Evolutionary conservation across 148 eudicot genomes (phyloP), one percentile per base, ranked within the genome.

Genomic region (Cornus florida): DNA sequence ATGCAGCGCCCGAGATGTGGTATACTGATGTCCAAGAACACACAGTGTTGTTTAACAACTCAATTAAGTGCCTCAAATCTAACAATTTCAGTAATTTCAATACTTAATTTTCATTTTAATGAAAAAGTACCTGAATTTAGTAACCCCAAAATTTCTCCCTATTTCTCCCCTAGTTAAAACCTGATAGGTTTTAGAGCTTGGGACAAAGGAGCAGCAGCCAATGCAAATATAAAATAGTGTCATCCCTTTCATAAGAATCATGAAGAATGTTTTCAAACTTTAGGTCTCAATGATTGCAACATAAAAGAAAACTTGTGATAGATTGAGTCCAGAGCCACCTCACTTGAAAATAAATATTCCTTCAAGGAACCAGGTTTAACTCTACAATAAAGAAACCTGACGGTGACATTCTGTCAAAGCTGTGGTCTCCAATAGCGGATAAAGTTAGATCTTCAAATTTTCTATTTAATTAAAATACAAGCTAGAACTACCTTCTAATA

Each of bases 401-500:
- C 12, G 70, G 70, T 10, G 23, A 23, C 41, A 39, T 64, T n/a
- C 31, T 56, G 50, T 73, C 22, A 73, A 50, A 2, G 13, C 41
- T 38, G 16, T 50, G 38, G 65, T 48, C 53, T 48, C 53, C 53
- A 7, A 48, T 48, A 48, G 11, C 10, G 53, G 53, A 48, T 53
- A 2, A 53, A 53, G 59, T 53, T 53, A 16, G 59, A 53, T 12
- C 59, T 53, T 53, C 59, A 53, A 53, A 53, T 11, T 17, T 3
- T 2, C 59, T 11, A 53, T 53, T 53, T 11, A 8, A 48, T 48
- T 48, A 11, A 53, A 53, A 11, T 14, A 53, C 66, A 20, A 62
- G 66, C 17, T 57, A 57, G 62, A 13, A 57, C 62, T 57, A 96
- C 99, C 99, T 92, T 92, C 97, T 68, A 86, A 33, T 70, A 79